Base-by-base conservation (phyloP, 176 grass and related monocot species). In the Lolium rigidum region DNA sequence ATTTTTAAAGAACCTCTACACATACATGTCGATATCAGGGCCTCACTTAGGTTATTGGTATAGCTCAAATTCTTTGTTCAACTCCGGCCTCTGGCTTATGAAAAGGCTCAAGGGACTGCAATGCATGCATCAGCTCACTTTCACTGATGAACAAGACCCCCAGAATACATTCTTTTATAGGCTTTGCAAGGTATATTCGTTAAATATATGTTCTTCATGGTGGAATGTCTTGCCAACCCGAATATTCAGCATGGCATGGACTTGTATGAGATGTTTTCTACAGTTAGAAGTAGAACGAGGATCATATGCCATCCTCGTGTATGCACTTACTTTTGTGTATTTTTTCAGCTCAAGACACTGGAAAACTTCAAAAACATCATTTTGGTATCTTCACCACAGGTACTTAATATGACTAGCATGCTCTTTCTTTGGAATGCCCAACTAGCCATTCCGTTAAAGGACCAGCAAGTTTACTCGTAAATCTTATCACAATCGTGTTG, bases 31-130 rank as follows among this genome's bases (percentile, higher is more conserved):
- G 1, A 86, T 98, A 80, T 98, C 95, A 28, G 95, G 95, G 41
- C 95, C 93, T 67, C 95, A 98, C 75, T 86, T 98, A n/a, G 93
- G 93, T 64, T 98, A 95, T 49, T 95, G 89, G 86, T 98, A 98
- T 78, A 98, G 90, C 79, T 90, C 93, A 66, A 98, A 98, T 68
- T 94, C 93, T 6, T 50, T 98, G 84, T 98, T 98, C 84, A 95
- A 95, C 71, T 98, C 96, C 83, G 96, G 96, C 21, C 87, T 98
- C 62, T 98, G 96, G 96, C 80, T 95, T 26, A 87, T 98, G 63
- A 98, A 94, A 67, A 90, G 91, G 86, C 85, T 98, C 77, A 95
- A 95, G 51, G 93, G 92, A 62, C 78, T 91, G 44, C 93, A 90
- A 68, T 94, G 93, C 84, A 94, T 98, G 77, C 93, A 95, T 89